These are phyloP conservation scores for Hypoxylon trugodes DNA, from an alignment of 495 filamentous ascomycete genomes.

Conservation along the genomic window DNA sequence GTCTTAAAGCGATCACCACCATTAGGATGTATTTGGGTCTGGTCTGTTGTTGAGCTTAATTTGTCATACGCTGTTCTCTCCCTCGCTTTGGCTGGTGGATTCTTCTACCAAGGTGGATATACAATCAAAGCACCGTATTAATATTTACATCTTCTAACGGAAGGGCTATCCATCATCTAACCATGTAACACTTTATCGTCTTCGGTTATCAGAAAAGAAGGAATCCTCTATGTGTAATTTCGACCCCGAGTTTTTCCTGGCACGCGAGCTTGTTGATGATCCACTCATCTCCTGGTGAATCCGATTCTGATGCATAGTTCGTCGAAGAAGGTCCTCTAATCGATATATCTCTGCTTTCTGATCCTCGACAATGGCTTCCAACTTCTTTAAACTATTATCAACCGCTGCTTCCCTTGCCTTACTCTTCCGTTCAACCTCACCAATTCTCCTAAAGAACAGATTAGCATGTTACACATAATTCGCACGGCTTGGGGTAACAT, in stretches of 20 bases:
- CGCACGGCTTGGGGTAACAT: constrained; percentile 2
- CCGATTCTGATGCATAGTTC: constrained; percentile 39
- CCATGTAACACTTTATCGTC: constrained; percentile 17
- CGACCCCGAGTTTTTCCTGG: neutral
- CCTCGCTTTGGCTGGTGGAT: constrained; percentile 66
- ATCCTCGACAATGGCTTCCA: constrained; percentile 38
- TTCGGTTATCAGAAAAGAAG: constrained; percentile 3
- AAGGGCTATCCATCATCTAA: neutral
- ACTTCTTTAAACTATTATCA: constrained; percentile 26
- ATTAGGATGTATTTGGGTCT: constrained; percentile 92
- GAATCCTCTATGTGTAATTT: neutral
- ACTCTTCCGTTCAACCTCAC: constrained; percentile 40
- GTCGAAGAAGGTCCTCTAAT: constrained; percentile 41
- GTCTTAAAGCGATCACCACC: constrained; percentile 93
- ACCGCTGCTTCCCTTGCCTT: constrained; percentile 30
- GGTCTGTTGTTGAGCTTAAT: constrained; percentile 89
- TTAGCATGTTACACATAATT: neutral
- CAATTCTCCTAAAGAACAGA: constrained; percentile 31
- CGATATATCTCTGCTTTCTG: constrained; percentile 44
- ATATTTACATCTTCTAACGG: constrained; percentile 24
- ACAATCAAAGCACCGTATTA: constrained; percentile 39
- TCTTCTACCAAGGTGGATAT: constrained; percentile 79
- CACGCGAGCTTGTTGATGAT: constrained; percentile 14
- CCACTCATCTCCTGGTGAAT: constrained; percentile 2
- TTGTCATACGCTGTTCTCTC: constrained; percentile 70